Base-by-base conservation (phyloP, 129 eudicot species). In the Lactuca saligna region DNA sequence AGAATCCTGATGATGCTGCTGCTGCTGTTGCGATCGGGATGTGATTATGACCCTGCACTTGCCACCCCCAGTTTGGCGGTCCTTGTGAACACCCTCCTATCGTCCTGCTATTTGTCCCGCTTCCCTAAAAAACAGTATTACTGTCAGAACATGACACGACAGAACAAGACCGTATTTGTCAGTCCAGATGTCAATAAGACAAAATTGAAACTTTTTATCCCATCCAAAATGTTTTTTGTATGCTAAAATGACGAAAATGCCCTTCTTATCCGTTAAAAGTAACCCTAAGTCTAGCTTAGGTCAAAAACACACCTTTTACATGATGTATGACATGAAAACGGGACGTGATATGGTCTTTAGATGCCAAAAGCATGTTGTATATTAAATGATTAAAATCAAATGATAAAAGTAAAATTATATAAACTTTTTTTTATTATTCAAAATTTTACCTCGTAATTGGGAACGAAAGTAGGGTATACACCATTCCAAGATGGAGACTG, bases 1-100 rank as follows among this genome's bases (percentile, higher is more conserved):
- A 71, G 95, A 87, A 87, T 87, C 95, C 90, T 87, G 95, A 87
- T 87, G 95, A 87, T 87, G 95, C 95, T 87, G 94, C 94, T 87
- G 94, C 94, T 84, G 87, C 84, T 57, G 75, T 54, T 31, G 81
- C 61, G 69, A 56, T 42, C 79, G 81, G 71, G 66, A 61, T 42
- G 79, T 79, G 83, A 72, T 61, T 74, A n/a, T 76, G 85, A 73
- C 78, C 75, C 15, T 84, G 79, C 76, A 77, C 53, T 84, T 84
- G 90, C 85, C 87, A 81, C 59, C 54, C 80, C 84, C 81, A 77
- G 58, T 77, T 71, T 6, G 82, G 80, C 44, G 75, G 75, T 73
- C 80, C 89, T 68, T 57, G 84, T 29, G 85, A 66, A 13, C 77
- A 58, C 35, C 80, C 73, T 32, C 58, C 82, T 42, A 73, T 81